Conservation (phyloP, 441 rosid species). For the Cnidoscolus chayamansa region DNA sequence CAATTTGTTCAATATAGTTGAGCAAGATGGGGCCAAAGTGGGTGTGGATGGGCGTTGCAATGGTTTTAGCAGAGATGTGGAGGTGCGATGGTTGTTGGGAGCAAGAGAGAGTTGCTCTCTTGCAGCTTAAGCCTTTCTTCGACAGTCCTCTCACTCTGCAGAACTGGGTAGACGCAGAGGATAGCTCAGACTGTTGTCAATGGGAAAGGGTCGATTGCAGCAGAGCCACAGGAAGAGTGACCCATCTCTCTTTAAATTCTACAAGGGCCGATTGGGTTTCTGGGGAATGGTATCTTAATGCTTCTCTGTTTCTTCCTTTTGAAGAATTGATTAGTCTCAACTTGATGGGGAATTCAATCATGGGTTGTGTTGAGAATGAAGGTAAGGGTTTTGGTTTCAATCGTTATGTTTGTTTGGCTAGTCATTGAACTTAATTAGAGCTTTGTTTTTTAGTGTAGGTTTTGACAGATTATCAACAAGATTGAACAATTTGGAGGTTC, state of each 20-base stretch:
- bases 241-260: background rate
- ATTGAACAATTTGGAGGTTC: background rate
- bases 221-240: conserved; percentile 8
- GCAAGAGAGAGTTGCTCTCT: background rate
- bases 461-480: background rate
- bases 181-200: conserved; percentile 12
- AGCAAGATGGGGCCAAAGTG: background rate
- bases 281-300: background rate
- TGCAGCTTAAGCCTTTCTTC: background rate
- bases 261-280: background rate
- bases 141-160: background rate
- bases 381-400: background rate
- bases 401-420: background rate
- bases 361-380: background rate
- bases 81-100: background rate
- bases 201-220: conserved; percentile 16
- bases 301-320: conserved; percentile 4
- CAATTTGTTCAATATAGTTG: too few relatives aligned
- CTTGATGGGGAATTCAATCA: background rate
- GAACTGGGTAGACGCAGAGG: background rate
- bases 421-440: too few relatives aligned
- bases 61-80: background rate
- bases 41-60: background rate
- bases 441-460: background rate
- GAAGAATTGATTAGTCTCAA: background rate